Evolutionary conservation across 257 asterid genomes (phyloP).

Genomic region (Solanum medicagineum): DNA sequence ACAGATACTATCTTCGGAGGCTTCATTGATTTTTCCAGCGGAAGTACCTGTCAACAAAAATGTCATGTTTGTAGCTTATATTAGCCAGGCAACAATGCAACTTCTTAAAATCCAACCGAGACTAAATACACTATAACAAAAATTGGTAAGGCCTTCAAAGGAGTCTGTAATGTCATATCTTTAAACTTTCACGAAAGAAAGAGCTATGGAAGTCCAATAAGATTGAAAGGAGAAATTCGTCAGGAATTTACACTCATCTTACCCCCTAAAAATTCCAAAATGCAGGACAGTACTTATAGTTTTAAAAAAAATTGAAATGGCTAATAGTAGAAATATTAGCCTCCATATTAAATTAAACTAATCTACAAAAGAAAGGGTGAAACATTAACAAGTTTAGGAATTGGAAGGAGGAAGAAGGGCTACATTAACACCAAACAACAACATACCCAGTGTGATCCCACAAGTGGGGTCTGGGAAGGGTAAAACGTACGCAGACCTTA

Average conservation of each 20-base stretch:
- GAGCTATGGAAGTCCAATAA: neutral
- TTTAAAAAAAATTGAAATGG: neutral
- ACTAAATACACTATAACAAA: neutral
- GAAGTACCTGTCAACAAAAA: constrained; percentile 39
- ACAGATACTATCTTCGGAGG: constrained; percentile 75
- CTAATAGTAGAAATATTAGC: neutral
- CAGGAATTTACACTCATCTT: neutral
- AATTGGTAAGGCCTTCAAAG: neutral
- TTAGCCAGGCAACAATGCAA: neutral
- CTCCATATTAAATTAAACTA: neutral
- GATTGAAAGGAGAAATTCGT: neutral
- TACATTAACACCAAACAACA: neutral
- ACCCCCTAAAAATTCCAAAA: neutral
- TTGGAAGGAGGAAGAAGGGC: neutral
- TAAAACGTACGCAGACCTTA: no score
- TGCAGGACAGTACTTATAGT: neutral
- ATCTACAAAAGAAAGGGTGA: neutral
- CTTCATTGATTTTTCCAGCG: constrained; percentile 49
- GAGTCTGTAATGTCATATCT: neutral
- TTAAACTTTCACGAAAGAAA: neutral
- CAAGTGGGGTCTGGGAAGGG: no score
- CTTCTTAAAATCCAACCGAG: neutral
- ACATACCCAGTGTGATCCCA: no score
- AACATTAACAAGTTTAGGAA: neutral
- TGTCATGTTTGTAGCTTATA: neutral